Evolutionary conservation across 371 early-diverging fungal genomes (phyloP), one percentile per base, ranked within the genome.

Genomic region (Haplosporangium sp.): DNA sequence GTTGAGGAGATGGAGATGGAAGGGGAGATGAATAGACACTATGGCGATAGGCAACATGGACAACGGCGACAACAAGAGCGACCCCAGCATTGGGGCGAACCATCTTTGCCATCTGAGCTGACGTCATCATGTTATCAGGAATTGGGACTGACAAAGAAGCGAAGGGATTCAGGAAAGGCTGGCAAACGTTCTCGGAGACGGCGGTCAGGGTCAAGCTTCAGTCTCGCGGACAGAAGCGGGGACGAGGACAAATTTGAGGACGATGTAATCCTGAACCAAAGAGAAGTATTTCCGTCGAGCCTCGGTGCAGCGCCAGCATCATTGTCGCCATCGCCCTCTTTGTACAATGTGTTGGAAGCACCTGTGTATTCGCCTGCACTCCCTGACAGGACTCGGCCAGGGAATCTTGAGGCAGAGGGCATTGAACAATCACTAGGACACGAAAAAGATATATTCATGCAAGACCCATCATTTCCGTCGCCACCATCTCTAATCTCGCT

Each of bases 101-200:
- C 61, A 6, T 62, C 69, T 14, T 43, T 67, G 23, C 74, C 69
- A 0, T 74, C 64, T 3, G 67, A 53, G 16, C 42, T 62, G 29
- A 62, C 67, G 9, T 51, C 73, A 1, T 67, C 73, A 9, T 67
- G 67, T 51, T 46, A 59, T 11, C 62, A 73, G 53, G 67, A 67
- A n/a, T 55, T 62, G 11, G 67, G 73, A 7, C 36, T 72, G 2
- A 8, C 51, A 45, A 45, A 45, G 47, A 73, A 73, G 41, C 62
- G 67, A 9, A 61, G 46, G 45, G 48, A 45, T n/a, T 36, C 20
- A 36, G 54, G 51, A 48, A 58, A 52, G 46, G 47, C 21, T 7
- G 29, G 43, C 23, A 43, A 5, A 23, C 6, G 16, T 37, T 36
- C 7, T 38, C 21, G 48, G 36, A 43, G 55, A 38, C 38, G 48